These are phyloP conservation scores for Zymoseptoria brevis DNA, from an alignment of 2,329 filamentous ascomycete genomes.

Conservation along the genomic window DNA sequence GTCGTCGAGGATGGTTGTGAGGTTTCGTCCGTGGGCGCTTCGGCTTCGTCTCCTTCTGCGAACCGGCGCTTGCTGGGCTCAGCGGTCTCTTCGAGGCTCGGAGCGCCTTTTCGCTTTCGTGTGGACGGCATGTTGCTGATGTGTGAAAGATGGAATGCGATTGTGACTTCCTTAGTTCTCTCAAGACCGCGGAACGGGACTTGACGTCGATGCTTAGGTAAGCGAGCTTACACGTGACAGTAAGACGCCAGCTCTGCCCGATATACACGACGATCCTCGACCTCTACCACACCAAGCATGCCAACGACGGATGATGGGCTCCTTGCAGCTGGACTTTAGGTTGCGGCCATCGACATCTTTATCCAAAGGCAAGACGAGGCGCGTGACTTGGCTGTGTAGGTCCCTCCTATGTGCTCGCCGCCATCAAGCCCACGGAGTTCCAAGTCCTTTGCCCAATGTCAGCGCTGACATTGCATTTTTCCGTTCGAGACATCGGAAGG, in stretches of 20 bases:
- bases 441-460: background rate
- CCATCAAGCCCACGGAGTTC: background rate
- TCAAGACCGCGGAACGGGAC: background rate
- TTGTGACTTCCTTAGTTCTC: background rate
- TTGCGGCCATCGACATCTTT: no score
- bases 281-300: background rate
- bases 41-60: conserved; percentile 17
- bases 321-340: no score
- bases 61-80: conserved; percentile 32
- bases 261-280: background rate
- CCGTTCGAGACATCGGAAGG: background rate
- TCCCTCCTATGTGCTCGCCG: background rate
- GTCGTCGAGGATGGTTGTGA: conserved; percentile 1
- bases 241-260: no score
- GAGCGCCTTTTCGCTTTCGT: conserved; percentile 32
- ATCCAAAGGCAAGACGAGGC: no score
- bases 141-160: background rate
- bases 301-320: no score
- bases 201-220: background rate
- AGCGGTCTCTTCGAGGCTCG: conserved; percentile 23
- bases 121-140: conserved; percentile 9
- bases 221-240: background rate
- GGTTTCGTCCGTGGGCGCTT: conserved; percentile 7
- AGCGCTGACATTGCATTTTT: background rate
- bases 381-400: no score